Evolutionary conservation across 192 early-diverging fungal genomes (phyloP), one percentile per base, ranked within the genome.

Genomic region (Linnemannia zychae): DNA sequence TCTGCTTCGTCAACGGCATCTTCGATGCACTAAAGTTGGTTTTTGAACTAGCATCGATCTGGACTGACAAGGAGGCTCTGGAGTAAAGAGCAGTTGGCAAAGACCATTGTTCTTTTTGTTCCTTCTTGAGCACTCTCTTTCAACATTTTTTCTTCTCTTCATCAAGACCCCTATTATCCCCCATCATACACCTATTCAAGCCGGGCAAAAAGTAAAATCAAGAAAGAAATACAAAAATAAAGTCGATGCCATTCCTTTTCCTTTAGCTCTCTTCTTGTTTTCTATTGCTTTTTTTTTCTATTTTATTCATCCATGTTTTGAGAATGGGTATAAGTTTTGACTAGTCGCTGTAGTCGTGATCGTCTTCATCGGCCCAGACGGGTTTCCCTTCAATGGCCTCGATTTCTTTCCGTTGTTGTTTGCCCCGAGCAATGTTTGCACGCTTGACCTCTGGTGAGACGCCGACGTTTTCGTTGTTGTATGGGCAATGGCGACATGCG

Each of bases 401-500:
- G 24, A 81, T 81, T 31, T 87, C 80, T 46, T 75, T 76, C 49
- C 86, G 82, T 44, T 57, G 57, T 31, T 75, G 80, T 65, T 76
- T 82, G 31, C 86, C 86, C 15, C 70, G 50, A 18, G 49, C 53
- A 24, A 87, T 85, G 47, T 85, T 85, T 15, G 74, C 74, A 36
- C 67, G 79, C 65, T 85, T 85, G 67, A 79, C 87, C 37, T 89
- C 81, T 38, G 88, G 89, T 31, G 92, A 88, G 63, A 92, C 90
- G 33, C 92, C 92, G 2, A 94, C 93, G 40, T 94, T 94, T 33
- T 89, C 88, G 44, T 88, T 77, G 60, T 89, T 57, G 70, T 89
- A 94, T 2, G 92, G 92, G 44, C 93, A 94, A 78, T 94, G 93
- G 7, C 93, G 89, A 87, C 93, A 94, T 22, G 87, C 86, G 81